A percentile compares a stretch with the other conserved stretches of the same genome.
phyloP scores from a whole-genome alignment of 2,329 filamentous ascomycete genomes.

The Orbilia blumenaviensis region DNA sequence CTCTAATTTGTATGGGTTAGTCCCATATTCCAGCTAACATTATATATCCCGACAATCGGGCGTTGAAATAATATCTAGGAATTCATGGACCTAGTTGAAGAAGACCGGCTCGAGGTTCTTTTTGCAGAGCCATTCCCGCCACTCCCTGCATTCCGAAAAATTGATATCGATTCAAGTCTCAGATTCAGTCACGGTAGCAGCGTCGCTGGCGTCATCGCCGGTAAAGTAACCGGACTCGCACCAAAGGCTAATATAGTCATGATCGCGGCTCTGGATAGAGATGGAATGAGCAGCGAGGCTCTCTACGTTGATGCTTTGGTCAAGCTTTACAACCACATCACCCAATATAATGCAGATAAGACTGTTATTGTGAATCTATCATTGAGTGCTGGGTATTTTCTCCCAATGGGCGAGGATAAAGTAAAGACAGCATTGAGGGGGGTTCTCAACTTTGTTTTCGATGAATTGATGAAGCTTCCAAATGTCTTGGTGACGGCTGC shows the following conservation, averaged over 20 bases:
- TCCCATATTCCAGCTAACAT: not conserved
- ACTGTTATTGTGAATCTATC: conserved; percentile 28
- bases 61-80: conserved; percentile 16
- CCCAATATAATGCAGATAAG: not conserved
- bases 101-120: not conserved
- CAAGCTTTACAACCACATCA: conserved; percentile 18
- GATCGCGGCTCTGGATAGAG: conserved; percentile 22
- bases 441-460: conserved; percentile 4
- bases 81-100: conserved; percentile 9
- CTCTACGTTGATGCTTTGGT: conserved; percentile 16
- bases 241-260: conserved; percentile 3
- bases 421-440: not conserved
- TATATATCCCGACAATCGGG: no score
- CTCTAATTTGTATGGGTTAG: not conserved
- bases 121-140: conserved; percentile 16
- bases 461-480: not conserved
- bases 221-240: conserved; percentile 27
- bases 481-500: conserved; percentile 27
- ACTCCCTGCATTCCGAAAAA: not conserved
- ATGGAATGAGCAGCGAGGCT: not conserved
- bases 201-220: conserved; percentile 29
- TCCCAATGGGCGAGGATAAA: not conserved
- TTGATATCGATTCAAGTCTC: conserved; percentile 18
- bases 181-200: conserved; percentile 42
- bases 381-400: conserved; percentile 30